phyloP scores from a whole-genome alignment of 331 rosid genomes.

The Quercus phellos region DNA sequence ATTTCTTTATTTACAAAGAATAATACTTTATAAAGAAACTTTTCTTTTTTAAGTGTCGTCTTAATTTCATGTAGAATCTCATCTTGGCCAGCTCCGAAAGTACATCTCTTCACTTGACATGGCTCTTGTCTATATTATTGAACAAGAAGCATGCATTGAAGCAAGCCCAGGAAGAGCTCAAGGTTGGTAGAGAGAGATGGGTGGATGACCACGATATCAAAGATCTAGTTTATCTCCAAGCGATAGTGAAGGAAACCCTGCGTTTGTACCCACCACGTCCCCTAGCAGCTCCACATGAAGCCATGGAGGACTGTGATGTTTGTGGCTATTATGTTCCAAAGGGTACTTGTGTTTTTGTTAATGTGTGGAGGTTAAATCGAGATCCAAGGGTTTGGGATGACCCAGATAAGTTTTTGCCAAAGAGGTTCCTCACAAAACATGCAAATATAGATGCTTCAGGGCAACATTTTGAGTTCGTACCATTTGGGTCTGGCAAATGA shows the following conservation, averaged over 20 bases:
- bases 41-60: background rate
- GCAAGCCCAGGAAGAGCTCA: conserved; percentile 22
- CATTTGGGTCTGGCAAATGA: conserved; percentile 25
- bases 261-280: conserved; percentile 37
- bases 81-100: conserved; percentile 39
- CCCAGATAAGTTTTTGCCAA: conserved; percentile 6
- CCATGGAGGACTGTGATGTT: conserved; percentile 17
- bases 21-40: background rate
- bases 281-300: conserved; percentile 21
- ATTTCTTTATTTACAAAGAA: no score
- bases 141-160: conserved; percentile 28
- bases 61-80: conserved; percentile 7
- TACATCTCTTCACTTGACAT: conserved; percentile 29
- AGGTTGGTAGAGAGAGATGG: conserved; percentile 17
- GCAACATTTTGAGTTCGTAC: conserved; percentile 26
- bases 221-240: conserved; percentile 43
- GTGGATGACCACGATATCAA: conserved; percentile 22
- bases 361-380: conserved; percentile 24
- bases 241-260: conserved; percentile 40
- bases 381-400: conserved; percentile 22
- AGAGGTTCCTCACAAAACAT: conserved; percentile 28
- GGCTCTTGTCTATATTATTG: conserved; percentile 34
- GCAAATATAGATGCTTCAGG: conserved; percentile 9
- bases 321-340: conserved; percentile 1
- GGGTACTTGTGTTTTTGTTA: conserved; percentile 20